Evolutionary conservation across 2,329 filamentous ascomycete species (phyloP).

Genomic region (Microcyclospora tardicrescens): DNA sequence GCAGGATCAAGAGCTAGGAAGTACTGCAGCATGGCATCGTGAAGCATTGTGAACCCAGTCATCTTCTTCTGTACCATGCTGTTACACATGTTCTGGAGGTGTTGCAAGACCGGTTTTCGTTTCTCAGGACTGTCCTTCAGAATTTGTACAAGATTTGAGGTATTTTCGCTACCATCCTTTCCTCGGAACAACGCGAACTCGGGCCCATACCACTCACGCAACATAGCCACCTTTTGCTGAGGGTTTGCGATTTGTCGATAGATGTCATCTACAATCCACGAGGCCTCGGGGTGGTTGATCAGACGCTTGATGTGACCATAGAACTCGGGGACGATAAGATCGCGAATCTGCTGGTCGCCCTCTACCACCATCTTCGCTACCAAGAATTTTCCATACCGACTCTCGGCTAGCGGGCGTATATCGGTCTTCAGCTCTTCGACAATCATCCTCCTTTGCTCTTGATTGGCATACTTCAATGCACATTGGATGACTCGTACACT

Average conservation of each 20-base stretch:
- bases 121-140: slow-evolving; percentile 71
- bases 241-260: slow-evolving; percentile 79
- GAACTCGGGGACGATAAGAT: slow-evolving; percentile 86
- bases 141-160: slow-evolving; percentile 56
- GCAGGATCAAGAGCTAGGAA: slow-evolving; percentile 67
- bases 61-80: slow-evolving; percentile 90
- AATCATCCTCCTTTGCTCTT: slow-evolving; percentile 74
- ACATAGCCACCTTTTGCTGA: slow-evolving; percentile 69
- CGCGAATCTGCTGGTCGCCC: slow-evolving; percentile 72
- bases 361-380: slow-evolving; percentile 94
- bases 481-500: slow-evolving; percentile 94
- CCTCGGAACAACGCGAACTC: slow-evolving; percentile 78
- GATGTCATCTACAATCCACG: slow-evolving; percentile 95
- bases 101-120: slow-evolving; percentile 72
- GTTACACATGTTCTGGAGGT: slow-evolving; percentile 77
- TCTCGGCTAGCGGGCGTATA: slow-evolving; percentile 77
- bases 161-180: slow-evolving; percentile 27
- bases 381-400: slow-evolving; percentile 93
- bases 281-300: slow-evolving; percentile 91
- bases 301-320: slow-evolving; percentile 84
- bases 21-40: slow-evolving; percentile 97
- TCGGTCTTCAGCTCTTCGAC: slow-evolving; percentile 74
- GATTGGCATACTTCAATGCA: slow-evolving; percentile 85
- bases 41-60: slow-evolving; percentile 92
- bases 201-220: slow-evolving; percentile 92